These are phyloP conservation scores for Gynochthodes officinalis DNA, from an alignment of 257 asterid genomes.

Conservation along the genomic window DNA sequence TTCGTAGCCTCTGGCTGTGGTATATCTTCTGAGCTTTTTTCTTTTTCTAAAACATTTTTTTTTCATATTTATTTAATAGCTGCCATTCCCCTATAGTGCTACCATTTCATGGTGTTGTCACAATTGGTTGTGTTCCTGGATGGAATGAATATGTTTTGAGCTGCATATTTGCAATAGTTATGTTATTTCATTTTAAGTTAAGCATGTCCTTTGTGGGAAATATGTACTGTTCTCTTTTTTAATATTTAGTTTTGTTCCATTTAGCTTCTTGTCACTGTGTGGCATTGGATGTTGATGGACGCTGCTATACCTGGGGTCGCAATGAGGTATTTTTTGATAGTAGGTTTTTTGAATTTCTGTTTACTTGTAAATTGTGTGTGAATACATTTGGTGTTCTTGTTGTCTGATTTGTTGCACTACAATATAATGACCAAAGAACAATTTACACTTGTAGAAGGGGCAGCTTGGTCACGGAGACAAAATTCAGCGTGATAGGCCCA, in stretches of 20 bases:
- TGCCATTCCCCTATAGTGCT: not conserved
- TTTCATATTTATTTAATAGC: not conserved
- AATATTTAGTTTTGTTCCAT: conserved; percentile 12
- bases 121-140: not conserved
- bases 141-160: not conserved
- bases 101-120: not conserved
- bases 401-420: not conserved
- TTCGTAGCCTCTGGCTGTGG: conserved; percentile 89
- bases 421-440: not conserved
- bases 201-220: not conserved
- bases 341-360: not conserved
- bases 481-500: conserved; percentile 81
- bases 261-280: conserved; percentile 91
- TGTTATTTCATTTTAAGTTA: no score
- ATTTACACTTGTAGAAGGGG: conserved; percentile 58
- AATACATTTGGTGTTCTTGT: not conserved
- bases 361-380: not conserved
- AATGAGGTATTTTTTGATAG: conserved; percentile 56
- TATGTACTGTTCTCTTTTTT: not conserved
- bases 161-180: not conserved
- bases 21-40: conserved; percentile 20
- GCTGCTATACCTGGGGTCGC: conserved; percentile 97
- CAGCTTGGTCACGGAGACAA: conserved; percentile 99
- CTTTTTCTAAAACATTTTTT: not conserved
- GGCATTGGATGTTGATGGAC: conserved; percentile 90